Percentiles rank a stretch among this genome's conserved stretches.
Evolutionary conservation across 176 grass and related monocot species (phyloP).

Genomic region (Chrysopogon serrulatus): DNA sequence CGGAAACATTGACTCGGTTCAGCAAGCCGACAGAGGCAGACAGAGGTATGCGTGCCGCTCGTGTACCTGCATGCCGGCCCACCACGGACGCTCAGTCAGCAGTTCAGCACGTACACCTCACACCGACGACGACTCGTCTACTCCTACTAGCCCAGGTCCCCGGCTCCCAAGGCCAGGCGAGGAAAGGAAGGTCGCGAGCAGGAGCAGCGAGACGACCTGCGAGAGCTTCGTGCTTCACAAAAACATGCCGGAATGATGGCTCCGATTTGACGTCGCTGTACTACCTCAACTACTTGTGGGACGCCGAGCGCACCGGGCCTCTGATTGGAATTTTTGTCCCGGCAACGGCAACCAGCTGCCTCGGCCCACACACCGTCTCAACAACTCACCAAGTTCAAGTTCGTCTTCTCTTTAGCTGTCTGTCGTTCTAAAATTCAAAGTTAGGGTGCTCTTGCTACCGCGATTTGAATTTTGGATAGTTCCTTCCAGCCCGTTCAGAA

Average conservation of each 20-base stretch:
- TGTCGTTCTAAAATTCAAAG: too few species aligned
- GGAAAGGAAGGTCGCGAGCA: neutral
- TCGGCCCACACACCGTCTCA: too few species aligned
- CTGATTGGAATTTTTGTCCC: neutral
- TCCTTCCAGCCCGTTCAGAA: too few species aligned
- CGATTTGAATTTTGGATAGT: too few species aligned
- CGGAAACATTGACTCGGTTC: constrained; percentile 34
- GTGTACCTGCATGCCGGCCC: neutral
- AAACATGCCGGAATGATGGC: neutral
- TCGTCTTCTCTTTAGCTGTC: too few species aligned
- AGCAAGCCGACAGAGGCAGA: neutral
- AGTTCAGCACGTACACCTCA: constrained; percentile 4
- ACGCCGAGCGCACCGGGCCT: neutral
- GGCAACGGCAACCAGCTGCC: too few species aligned
- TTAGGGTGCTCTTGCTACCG: too few species aligned
- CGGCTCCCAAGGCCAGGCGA: neutral
- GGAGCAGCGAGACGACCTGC: neutral
- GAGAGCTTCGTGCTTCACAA: constrained; percentile 13
- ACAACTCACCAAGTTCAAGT: too few species aligned
- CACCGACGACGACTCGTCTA: constrained; percentile 26
- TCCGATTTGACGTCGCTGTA: neutral
- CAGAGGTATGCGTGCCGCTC: neutral
- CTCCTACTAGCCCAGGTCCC: neutral
- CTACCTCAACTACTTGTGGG: neutral
- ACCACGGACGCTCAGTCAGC: neutral